These are phyloP conservation scores for Wakefieldia striispora DNA, from an alignment of 768 basidiomycete genomes.

Conservation along the genomic window DNA sequence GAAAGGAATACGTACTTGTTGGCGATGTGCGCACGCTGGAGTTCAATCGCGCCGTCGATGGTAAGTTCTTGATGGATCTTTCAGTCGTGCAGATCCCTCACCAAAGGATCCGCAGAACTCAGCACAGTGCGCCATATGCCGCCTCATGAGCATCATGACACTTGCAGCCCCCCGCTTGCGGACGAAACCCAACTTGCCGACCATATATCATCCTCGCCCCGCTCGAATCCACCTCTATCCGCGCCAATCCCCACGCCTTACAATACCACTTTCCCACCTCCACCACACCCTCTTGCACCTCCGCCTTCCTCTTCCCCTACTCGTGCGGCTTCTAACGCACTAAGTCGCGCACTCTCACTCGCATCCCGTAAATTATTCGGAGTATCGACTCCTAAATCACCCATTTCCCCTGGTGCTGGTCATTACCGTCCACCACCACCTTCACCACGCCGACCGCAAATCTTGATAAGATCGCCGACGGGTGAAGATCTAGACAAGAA, in stretches of 20 bases:
- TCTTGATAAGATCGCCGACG: constrained; percentile 40
- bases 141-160: constrained; percentile 54
- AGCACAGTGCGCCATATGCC: constrained; percentile 56
- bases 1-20: constrained; percentile 91
- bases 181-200: constrained; percentile 44
- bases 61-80: constrained; percentile 40
- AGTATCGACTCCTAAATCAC: constrained; percentile 38
- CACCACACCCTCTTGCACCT: constrained; percentile 47
- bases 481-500: constrained; percentile 35
- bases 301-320: constrained; percentile 68
- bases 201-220: constrained; percentile 28
- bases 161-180: constrained; percentile 45
- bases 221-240: constrained; percentile 24
- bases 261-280: constrained; percentile 68
- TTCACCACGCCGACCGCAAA: constrained; percentile 56
- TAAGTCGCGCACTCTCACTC: constrained; percentile 74
- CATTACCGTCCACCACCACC: constrained; percentile 47
- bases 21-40: constrained; percentile 89
- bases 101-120: constrained; percentile 49
- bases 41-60: constrained; percentile 89
- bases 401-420: constrained; percentile 34
- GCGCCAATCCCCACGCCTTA: constrained; percentile 18
- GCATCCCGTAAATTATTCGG: constrained; percentile 85
- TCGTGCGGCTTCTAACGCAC: constrained; percentile 66
- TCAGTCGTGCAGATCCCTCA: constrained; percentile 9